Evolutionary conservation across 2,329 filamentous ascomycete genomes (phyloP), one percentile per base, ranked within the genome.

Genomic region (Claviceps pazoutovae): DNA sequence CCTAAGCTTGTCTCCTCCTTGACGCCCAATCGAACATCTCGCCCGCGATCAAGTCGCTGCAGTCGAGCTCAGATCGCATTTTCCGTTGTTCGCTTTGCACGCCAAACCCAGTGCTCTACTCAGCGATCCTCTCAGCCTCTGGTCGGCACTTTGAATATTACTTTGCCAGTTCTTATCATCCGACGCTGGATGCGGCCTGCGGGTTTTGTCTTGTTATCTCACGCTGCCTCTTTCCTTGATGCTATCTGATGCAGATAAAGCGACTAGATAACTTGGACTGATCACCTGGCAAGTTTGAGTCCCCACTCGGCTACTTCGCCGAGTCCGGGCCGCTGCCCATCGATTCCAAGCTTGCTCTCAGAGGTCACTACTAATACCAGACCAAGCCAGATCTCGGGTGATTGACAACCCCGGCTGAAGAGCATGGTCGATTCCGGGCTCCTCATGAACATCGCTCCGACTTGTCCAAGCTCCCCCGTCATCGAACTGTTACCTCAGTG

Each of bases 401-500:
- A 50, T 16, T 8, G 4, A 49, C n/a, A n/a, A 44, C 13, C 9
- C 14, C 36, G 48, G 3, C 13, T 21, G n/a, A n/a, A 50, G 41
- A 50, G 41, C 26, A 50, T 50, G 16, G 41, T 26, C 5, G 2
- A 14, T 38, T 9, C 2, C 8, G 7, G 9, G 9, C 17, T 23
- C 23, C 14, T 41, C 26, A n/a, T n/a, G 9, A 14, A 17, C 3
- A 38, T 34, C 11, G n/a, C 19, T 26, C 51, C 50, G 21, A 50
- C 34, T 11, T 43, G 19, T 21, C 48, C 39, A 51, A 57, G 52
- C 52, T 45, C 49, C 30, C 36, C 26, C 45, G 46, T 49, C 51
- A 39, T 48, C 57, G 19, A 54, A 38, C 11, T 34, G 7, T 17
- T 19, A n/a, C 21, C 43, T 46, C 56, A 34, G 19, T 44, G 39